Conservation (phyloP, 73 alveolate genomes). For the Stentor coeruleus region DNA sequence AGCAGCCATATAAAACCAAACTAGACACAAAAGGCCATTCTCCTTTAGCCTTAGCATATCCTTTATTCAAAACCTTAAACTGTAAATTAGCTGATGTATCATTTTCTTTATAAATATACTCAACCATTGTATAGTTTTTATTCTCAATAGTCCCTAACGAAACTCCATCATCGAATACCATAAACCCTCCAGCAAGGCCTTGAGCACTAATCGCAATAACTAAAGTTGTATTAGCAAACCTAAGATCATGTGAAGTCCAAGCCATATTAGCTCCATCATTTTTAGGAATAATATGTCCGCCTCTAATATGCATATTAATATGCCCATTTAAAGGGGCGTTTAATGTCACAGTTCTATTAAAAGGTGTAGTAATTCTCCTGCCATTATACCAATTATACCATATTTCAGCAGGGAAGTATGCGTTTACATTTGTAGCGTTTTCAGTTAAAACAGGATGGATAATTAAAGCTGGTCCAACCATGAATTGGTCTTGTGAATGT, state of each 20-base stretch:
- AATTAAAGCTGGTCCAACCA: neutral
- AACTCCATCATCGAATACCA: slow-evolving; percentile 15
- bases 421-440: neutral
- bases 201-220: neutral
- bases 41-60: neutral
- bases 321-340: neutral
- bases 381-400: slow-evolving; percentile 14
- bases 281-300: slow-evolving; percentile 20
- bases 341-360: neutral
- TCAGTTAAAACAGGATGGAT: neutral
- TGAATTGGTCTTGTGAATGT: neutral
- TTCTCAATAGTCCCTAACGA: neutral
- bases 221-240: neutral
- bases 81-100: neutral
- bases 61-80: neutral
- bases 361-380: neutral
- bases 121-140: neutral
- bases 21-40: slow-evolving; percentile 14
- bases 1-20: slow-evolving; percentile 7
- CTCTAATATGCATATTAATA: slow-evolving; percentile 29
- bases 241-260: neutral
- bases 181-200: neutral
- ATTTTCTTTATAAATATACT: neutral
- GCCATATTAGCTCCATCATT: neutral
- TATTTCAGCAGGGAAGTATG: slow-evolving; percentile 17